Conservation (phyloP, 495 filamentous ascomycete genomes). For the Podospora sp. region DNA sequence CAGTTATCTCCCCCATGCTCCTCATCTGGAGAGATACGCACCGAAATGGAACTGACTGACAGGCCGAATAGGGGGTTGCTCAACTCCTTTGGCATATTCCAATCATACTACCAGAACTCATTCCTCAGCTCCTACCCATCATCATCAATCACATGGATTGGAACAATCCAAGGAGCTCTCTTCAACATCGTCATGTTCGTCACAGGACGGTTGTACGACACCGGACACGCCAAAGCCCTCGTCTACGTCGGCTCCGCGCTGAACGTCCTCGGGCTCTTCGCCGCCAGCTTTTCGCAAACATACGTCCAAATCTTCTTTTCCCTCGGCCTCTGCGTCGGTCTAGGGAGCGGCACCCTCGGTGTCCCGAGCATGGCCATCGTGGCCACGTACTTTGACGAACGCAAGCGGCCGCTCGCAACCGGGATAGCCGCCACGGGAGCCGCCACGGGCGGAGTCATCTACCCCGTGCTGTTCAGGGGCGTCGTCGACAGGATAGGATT, state of each 20-base stretch:
- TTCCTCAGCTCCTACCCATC: slow-evolving; percentile 36
- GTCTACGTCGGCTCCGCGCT: slow-evolving; percentile 56
- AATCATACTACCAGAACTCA: slow-evolving; percentile 45
- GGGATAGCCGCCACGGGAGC: slow-evolving; percentile 75
- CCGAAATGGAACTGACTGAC: not conserved
- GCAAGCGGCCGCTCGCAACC: slow-evolving; percentile 63
- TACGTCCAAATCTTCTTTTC: slow-evolving; percentile 51
- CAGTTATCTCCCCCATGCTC: not conserved
- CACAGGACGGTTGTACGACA: slow-evolving; percentile 65
- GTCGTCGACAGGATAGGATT: slow-evolving; percentile 60
- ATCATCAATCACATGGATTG: slow-evolving; percentile 57
- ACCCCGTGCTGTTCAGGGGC: slow-evolving; percentile 62
- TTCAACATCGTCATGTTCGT: slow-evolving; percentile 62
- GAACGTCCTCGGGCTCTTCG: slow-evolving; percentile 59
- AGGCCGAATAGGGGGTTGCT: slow-evolving; percentile 37
- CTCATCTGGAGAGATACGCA: not conserved
- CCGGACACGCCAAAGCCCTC: slow-evolving; percentile 59
- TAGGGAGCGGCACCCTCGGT: slow-evolving; percentile 60
- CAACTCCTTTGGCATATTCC: slow-evolving; percentile 53
- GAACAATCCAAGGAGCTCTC: slow-evolving; percentile 66
- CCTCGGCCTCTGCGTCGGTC: slow-evolving; percentile 47
- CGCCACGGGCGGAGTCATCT: slow-evolving; percentile 67
- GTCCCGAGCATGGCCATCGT: slow-evolving; percentile 73
- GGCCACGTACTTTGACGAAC: slow-evolving; percentile 68
- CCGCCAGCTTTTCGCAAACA: slow-evolving; percentile 44